Base-by-base conservation (phyloP, 805 yeast species). In the Pichia phayaonensis region DNA sequence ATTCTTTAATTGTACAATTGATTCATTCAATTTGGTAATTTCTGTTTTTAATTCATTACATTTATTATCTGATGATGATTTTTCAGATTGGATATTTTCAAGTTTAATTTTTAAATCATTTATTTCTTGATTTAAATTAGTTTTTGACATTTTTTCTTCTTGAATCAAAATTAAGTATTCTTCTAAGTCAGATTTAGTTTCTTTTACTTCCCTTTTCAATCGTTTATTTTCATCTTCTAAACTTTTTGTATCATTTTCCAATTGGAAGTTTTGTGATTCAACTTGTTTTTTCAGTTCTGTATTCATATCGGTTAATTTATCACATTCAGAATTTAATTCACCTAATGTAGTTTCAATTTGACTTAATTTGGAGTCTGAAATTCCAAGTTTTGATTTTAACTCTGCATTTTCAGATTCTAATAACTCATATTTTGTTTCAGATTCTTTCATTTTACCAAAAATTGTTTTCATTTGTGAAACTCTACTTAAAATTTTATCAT, bases 401-500 rank as follows among this genome's bases (percentile, higher is more conserved):
- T 58, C 47, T 62, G 67, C 26, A 57, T 64, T 57, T 63, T 72
- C 56, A 68, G 55, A 31, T 63, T 65, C 16, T 64, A 20, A 5
- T 64, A 68, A 68, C 64, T 67, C 73, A 22, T 76, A 63, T 56
- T 84, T 86, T 3, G 64, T 67, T 60, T 85, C 84, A 0, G 88
- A 71, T 51, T 79, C 84, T 60, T 85, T 83, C 87, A 85, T 84
- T 56, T 86, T 85, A 40, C 69, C 73, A 64, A 86, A 86, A 2
- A 86, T 76, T 0, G 83, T 70, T 56, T 84, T 86, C 92, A 86
- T 85, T 2, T 86, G 77, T 1, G 88, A 77, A 18, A 86, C 63
- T 61, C 84, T 75, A 54, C 78, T 79, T 52, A 86, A 64, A 31
- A 86, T 65, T 5, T 76, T 71, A 53, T 84, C 83, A 59, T 85